Evolutionary conservation across 495 filamentous ascomycete genomes (phyloP), one percentile per base, ranked within the genome.

Genomic region (Tuber brumale): DNA sequence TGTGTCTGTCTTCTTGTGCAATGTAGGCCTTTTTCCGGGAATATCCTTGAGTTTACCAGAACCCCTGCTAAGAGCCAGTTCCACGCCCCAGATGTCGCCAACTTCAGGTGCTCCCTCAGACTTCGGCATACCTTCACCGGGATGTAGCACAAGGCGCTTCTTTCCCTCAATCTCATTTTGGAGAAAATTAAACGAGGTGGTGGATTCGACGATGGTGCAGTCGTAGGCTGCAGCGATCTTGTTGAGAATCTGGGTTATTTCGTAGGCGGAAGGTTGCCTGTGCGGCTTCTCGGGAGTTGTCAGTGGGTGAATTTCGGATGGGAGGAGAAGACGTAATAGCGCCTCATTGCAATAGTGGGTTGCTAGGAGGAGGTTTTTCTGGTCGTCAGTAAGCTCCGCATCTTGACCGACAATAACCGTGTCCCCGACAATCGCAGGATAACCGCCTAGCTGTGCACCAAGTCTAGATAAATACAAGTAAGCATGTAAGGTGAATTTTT

Each of bases 31-130:
- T 85, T 95, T 92, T 82, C 77, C 80, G 1, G 91, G 88, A 45
- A 97, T 87, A 76, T 87, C 91, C 90, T 98, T 99, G 84, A 95
- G 91, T 86, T 99, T 99, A 80, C 95, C 95, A 71, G 89, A 91
- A 71, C 95, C 96, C 79, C 94, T 85, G 85, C 92, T 94, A 79
- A 98, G 89, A 81, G 95, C 94, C 82, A 97, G 89, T 87, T 99
- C 95, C 46, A 98, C 93, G 84, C 95, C 95, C 95, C 95, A 99
- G 79, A 95, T 95, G 83, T 99, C 95, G 77, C 93, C 93, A 72
- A 97, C 87, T 80, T 97, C 95, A 57, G 95, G 93, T 66, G 89
- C 83, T 79, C 95, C 95, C 82, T 99, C 95, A 71, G 94, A 94
- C 86, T 95, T 97, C 81, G 92, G 90, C 77, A 88, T 86, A 73